Evolutionary conservation across 2,329 filamentous ascomycete genomes (phyloP).

Genomic region (Verticillium nubilum): DNA sequence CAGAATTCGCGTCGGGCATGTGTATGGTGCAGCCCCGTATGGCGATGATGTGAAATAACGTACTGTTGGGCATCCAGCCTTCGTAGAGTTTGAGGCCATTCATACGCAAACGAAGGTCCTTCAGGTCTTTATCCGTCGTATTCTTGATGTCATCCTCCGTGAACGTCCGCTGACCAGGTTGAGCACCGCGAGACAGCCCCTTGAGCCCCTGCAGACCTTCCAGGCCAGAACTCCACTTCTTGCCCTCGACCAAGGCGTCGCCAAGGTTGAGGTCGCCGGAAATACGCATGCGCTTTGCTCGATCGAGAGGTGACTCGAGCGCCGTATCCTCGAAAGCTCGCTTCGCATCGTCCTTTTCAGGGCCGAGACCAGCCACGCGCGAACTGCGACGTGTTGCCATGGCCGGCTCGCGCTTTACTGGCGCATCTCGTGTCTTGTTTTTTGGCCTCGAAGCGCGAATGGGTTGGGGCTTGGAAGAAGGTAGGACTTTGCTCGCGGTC

Average conservation of each 20-base stretch:
- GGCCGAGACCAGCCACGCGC: slow-evolving; percentile 48
- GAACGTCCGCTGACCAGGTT: slow-evolving; percentile 81
- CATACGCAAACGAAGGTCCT: slow-evolving; percentile 70
- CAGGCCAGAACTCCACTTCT: slow-evolving; percentile 64
- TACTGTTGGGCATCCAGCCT: slow-evolving; percentile 74
- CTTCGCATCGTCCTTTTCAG: slow-evolving; percentile 41
- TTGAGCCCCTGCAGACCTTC: slow-evolving; percentile 58
- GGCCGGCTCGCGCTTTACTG: slow-evolving; percentile 39
- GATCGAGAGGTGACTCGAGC: slow-evolving; percentile 22
- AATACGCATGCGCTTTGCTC: slow-evolving; percentile 53
- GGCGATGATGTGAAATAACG: slow-evolving; percentile 22
- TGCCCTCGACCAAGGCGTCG: slow-evolving; percentile 75
- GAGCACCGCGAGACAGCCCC: slow-evolving; percentile 57
- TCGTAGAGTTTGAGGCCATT: slow-evolving; percentile 74
- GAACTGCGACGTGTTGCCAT: slow-evolving; percentile 54
- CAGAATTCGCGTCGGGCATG: no score
- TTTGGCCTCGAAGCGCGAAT: slow-evolving; percentile 27
- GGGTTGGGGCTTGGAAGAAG: slow-evolving; percentile 45
- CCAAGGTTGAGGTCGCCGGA: slow-evolving; percentile 61
- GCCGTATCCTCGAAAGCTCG: slow-evolving; percentile 39
- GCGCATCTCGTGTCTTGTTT: slow-evolving; percentile 27
- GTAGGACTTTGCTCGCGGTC: slow-evolving; percentile 64
- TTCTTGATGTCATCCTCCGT: slow-evolving; percentile 76
- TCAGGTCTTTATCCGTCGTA: slow-evolving; percentile 71
- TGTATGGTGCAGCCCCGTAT: no score